These are phyloP conservation scores for Delitschia confertaspora DNA, from an alignment of 495 filamentous ascomycete species.

Conservation along the genomic window DNA sequence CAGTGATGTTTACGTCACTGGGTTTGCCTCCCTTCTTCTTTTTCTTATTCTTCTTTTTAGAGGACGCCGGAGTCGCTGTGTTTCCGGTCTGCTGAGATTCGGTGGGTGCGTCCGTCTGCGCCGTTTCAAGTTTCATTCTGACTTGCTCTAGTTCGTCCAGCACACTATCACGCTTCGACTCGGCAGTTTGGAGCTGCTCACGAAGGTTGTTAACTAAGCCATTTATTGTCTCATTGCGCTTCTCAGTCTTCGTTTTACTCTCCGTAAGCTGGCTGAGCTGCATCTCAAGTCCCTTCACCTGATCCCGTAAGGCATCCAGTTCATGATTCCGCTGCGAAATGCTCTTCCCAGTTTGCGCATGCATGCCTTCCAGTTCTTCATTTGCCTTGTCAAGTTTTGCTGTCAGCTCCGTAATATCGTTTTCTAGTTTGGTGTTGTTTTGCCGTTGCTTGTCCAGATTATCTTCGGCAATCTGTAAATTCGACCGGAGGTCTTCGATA, in stretches of 20 bases:
- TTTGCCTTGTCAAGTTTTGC: constrained; percentile 28
- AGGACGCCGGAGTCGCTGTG: constrained; percentile 15
- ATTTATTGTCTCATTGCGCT: constrained; percentile 45
- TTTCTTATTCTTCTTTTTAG: constrained; percentile 79
- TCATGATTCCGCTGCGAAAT: constrained; percentile 22
- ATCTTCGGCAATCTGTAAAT: constrained; percentile 52
- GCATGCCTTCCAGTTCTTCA: constrained; percentile 26
- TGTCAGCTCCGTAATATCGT: constrained; percentile 20
- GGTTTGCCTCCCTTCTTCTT: constrained; percentile 72
- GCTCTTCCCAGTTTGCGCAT: constrained; percentile 22
- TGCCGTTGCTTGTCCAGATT: constrained; percentile 42
- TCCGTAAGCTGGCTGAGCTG: constrained; percentile 31
- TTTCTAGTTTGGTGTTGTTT: constrained; percentile 9
- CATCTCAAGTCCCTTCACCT: constrained; percentile 21
- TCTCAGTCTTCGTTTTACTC: constrained; percentile 43
- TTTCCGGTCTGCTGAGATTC: constrained; percentile 11
- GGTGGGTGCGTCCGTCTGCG: constrained; percentile 16
- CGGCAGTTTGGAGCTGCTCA: constrained; percentile 42
- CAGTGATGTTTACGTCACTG: constrained; percentile 29
- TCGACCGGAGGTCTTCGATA: constrained; percentile 34
- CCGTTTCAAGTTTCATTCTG: constrained; percentile 14
- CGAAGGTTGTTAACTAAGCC: constrained; percentile 45
- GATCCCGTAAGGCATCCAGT: constrained; percentile 16
- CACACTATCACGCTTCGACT: constrained; percentile 30
- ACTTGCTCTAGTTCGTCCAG: constrained; percentile 21